Evolutionary conservation across 2,329 filamentous ascomycete genomes (phyloP).

Genomic region (Xylariaceae sp.): DNA sequence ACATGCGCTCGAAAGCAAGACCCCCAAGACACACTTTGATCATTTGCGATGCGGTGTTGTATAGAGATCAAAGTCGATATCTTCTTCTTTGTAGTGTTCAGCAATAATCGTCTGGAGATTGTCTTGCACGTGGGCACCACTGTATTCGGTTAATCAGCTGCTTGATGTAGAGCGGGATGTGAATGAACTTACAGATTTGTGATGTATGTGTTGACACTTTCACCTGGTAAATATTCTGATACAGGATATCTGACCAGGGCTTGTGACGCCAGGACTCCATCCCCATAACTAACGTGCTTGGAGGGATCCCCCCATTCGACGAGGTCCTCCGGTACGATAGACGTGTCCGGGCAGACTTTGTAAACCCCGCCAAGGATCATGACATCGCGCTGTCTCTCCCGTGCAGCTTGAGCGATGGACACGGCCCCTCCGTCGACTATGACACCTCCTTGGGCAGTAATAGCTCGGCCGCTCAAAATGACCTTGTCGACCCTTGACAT

Average conservation of each 20-base stretch:
- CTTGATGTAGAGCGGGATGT: neutral
- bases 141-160: constrained; percentile 2
- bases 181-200: constrained; percentile 69
- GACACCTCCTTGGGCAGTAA: constrained; percentile 84
- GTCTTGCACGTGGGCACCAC: constrained; percentile 48
- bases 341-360: constrained; percentile 87
- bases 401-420: constrained; percentile 80
- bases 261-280: constrained; percentile 75
- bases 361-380: constrained; percentile 89
- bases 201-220: constrained; percentile 76
- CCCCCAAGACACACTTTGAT: too few species aligned
- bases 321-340: constrained; percentile 75
- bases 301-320: constrained; percentile 85
- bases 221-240: constrained; percentile 78
- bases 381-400: constrained; percentile 77
- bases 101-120: constrained; percentile 71
- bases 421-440: constrained; percentile 81
- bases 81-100: constrained; percentile 73
- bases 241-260: constrained; percentile 76
- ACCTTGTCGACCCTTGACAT: constrained; percentile 97
- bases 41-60: too few species aligned
- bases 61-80: constrained; percentile 59
- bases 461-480: constrained; percentile 80
- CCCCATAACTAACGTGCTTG: constrained; percentile 71
- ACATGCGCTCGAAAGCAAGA: too few species aligned